Conservation (phyloP, 495 filamentous ascomycete genomes). For the Pyrenula massariospora region DNA sequence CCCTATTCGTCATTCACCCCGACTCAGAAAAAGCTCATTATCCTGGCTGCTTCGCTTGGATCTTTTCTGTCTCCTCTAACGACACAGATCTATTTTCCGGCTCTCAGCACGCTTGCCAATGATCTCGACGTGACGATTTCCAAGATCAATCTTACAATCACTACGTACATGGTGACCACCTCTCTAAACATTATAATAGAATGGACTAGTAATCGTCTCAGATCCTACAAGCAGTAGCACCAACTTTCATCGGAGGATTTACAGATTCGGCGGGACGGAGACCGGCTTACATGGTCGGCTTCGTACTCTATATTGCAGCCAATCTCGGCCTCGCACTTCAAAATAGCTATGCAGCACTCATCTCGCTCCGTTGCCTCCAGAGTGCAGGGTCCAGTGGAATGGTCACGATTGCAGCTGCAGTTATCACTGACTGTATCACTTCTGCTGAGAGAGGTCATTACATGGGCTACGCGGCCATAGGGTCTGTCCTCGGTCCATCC, state of each 20-base stretch:
- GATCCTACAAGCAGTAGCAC: slow-evolving; percentile 38
- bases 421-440: slow-evolving; percentile 29
- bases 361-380: slow-evolving; percentile 39
- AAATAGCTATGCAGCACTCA: slow-evolving; percentile 28
- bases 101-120: slow-evolving; percentile 20
- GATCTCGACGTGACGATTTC: slow-evolving; percentile 24
- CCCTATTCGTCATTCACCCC: neutral
- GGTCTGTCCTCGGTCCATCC: slow-evolving; percentile 25
- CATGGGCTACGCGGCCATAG: slow-evolving; percentile 18
- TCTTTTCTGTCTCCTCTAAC: slow-evolving; percentile 29
- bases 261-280: slow-evolving; percentile 37
- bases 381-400: slow-evolving; percentile 32
- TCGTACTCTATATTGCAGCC: slow-evolving; percentile 30
- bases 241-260: slow-evolving; percentile 33
- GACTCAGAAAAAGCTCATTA: slow-evolving; percentile 13
- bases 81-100: slow-evolving; percentile 33
- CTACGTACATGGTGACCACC: slow-evolving; percentile 15
- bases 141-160: slow-evolving; percentile 35
- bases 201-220: slow-evolving; percentile 6
- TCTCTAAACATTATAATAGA: neutral
- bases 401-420: slow-evolving; percentile 23
- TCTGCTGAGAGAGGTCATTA: slow-evolving; percentile 33
- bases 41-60: slow-evolving; percentile 20
- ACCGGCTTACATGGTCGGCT: slow-evolving; percentile 28
- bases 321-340: slow-evolving; percentile 37